phyloP scores from a whole-genome alignment of 495 filamentous ascomycete genomes.

The Podospora bellae-mahoneyi region DNA sequence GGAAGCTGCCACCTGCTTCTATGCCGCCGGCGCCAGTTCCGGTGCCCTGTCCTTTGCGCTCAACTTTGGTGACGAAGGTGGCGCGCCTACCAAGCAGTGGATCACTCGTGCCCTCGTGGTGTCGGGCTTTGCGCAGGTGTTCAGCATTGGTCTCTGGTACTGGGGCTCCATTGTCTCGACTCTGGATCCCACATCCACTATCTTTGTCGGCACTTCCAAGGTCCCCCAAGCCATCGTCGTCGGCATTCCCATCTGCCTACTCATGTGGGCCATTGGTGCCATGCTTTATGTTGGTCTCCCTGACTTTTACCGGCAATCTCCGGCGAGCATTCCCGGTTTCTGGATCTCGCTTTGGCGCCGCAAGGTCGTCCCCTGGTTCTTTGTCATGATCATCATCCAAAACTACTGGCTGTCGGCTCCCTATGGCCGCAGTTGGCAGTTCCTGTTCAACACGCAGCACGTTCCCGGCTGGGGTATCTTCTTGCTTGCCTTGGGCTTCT shows the following conservation, averaged over 20 bases:
- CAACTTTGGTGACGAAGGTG: slow-evolving; percentile 63
- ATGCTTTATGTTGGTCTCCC: slow-evolving; percentile 57
- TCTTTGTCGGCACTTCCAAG: slow-evolving; percentile 26
- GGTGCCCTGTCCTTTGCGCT: slow-evolving; percentile 63
- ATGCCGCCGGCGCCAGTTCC: slow-evolving; percentile 56
- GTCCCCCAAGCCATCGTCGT: slow-evolving; percentile 46
- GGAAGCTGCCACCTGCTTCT: slow-evolving; percentile 58
- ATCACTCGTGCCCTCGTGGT: slow-evolving; percentile 61
- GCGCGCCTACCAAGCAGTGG: slow-evolving; percentile 60
- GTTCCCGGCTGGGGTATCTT: slow-evolving; percentile 52
- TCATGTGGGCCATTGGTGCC: slow-evolving; percentile 52
- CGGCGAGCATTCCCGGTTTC: slow-evolving; percentile 63
- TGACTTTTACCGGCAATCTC: slow-evolving; percentile 63
- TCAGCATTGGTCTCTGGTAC: slow-evolving; percentile 62
- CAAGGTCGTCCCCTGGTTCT: slow-evolving; percentile 60
- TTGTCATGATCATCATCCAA: slow-evolving; percentile 60
- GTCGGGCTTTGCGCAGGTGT: slow-evolving; percentile 62
- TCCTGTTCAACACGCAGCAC: slow-evolving; percentile 54
- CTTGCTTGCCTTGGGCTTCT: slow-evolving; percentile 56
- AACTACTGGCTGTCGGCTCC: slow-evolving; percentile 63
- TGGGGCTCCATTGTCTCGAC: slow-evolving; percentile 53
- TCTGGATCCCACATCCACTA: slow-evolving; percentile 25
- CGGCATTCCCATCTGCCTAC: slow-evolving; percentile 47
- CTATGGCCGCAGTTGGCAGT: slow-evolving; percentile 62
- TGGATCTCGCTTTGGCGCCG: slow-evolving; percentile 55